Evolutionary conservation across 805 yeast genomes (phyloP), one percentile per base, ranked within the genome.

Genomic region (Hanseniaspora lachancei): DNA sequence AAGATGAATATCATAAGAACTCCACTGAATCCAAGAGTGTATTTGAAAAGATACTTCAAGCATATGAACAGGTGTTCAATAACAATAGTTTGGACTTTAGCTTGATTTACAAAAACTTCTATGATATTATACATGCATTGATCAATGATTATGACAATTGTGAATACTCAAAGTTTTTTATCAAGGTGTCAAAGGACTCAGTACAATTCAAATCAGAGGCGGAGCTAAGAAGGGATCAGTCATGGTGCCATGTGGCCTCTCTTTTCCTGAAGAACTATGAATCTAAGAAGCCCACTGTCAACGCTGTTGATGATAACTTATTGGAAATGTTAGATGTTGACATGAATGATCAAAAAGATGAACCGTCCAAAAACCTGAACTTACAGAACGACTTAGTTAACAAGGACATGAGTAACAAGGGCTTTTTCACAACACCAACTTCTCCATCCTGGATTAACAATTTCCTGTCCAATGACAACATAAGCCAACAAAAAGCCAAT

Each of bases 401-500:
- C 16, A 49, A 40, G 20, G 27, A 44, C 4, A n/a, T 50, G 23
- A 55, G 40, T 10, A 55, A 46, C 43, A 55, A 49, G 12, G 58
- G 58, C 3, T 55, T 49, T 39, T 55, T 49, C 38, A 55, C 58
- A 18, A 55, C 58, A 16, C 58, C 58, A 16, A 55, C 58, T 0
- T 49, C 55, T 1, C 58, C 58, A n/a, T 55, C 58, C n/a, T 55
- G 58, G 58, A 55, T 55, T 13, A 55, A 55, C 43, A 55, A 55
- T 39, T 55, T 55, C 29, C 24, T 55, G 12, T 12, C 29, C 6
- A 46, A 32, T 20, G 49, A 46, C 12, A 44, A 15, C 36, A 44
- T 16, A 29, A 16, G n/a, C n/a, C 34, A 20, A 34, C 20, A 18
- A 9, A 34, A 34, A 15, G 13, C 18, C 21, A 44, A 27, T 18